Conservation (phyloP, 2,329 filamentous ascomycete genomes). For the Aspergillus spinulosporus region DNA sequence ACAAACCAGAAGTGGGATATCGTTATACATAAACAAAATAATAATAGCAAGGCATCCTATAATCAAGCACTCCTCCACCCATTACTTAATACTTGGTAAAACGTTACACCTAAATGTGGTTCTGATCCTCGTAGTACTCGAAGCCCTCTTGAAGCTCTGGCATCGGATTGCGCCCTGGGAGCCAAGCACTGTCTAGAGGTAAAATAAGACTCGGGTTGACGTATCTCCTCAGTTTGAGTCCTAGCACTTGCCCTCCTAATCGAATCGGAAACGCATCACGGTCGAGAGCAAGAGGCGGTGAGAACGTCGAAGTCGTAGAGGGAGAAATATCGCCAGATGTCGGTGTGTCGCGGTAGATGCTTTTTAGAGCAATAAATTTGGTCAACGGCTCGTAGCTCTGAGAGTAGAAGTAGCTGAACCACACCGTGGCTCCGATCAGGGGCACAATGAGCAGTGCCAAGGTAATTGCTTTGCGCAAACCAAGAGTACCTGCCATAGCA, state of each 20-base stretch:
- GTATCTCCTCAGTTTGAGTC: constrained; percentile 46
- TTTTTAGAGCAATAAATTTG: constrained; percentile 86
- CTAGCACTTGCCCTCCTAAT: constrained; percentile 43
- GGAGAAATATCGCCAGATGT: constrained; percentile 40
- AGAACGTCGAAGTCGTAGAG: constrained; percentile 39
- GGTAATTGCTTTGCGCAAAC: constrained; percentile 70
- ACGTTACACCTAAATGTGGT: constrained; percentile 13
- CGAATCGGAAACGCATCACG: constrained; percentile 45
- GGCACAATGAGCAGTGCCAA: constrained; percentile 73
- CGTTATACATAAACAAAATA: constrained; percentile 9
- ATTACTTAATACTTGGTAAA: not conserved
- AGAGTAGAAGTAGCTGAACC: constrained; percentile 83
- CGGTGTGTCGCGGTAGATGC: constrained; percentile 68
- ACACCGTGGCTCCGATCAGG: constrained; percentile 75
- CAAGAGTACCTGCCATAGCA: constrained; percentile 84
- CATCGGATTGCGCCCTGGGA: constrained; percentile 33
- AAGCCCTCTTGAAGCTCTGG: constrained; percentile 24
- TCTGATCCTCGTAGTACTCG: constrained; percentile 21
- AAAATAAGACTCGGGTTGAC: constrained; percentile 49
- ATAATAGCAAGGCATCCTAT: not conserved
- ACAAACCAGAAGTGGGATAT: constrained; percentile 7
- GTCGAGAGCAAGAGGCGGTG: constrained; percentile 45
- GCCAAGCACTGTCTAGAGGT: constrained; percentile 48
- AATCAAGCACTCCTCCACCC: constrained; percentile 1
- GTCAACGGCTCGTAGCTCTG: constrained; percentile 84